Evolutionary conservation across 768 basidiomycete species (phyloP), one percentile per base, ranked within the genome.

Genomic region (Mycena metata): DNA sequence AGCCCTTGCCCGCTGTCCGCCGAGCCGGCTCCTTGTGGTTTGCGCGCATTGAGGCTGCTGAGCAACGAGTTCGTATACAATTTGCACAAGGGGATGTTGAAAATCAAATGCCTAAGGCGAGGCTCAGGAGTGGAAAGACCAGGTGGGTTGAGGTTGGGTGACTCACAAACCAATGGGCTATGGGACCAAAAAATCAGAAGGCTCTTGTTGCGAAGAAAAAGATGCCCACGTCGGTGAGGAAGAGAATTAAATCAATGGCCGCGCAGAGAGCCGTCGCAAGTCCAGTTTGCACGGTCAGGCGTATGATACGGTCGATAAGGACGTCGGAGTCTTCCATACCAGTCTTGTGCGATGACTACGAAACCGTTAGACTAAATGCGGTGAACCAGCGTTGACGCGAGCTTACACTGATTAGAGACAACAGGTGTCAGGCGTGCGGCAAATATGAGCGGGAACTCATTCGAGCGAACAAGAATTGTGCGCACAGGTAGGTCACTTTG

Each of bases 11-110:
- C 50, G 42, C 61, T 64, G 36, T 46, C 55, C 21, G 55, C 43
- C 30, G 59, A 51, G 30, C 55, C 66, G 15, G 33, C 13, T 1
- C 21, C 45, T 13, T 26, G 57, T 26, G 12, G 10, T 1, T 19
- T 42, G 17, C 80, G 79, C 7, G 79, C 73, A 67, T 81, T 82
- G 64, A 82, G 60, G 64, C 76, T 79, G 24, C 80, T 80, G 74
- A 82, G 72, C 41, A 82, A 71, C 4, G 79, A 78, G 69, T 81
- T 82, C n/a, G 80, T 79, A 71, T 82, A 82, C 19, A 81, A 62
- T 72, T 81, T 81, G 45, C 76, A 77, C 8, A 82, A 72, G 0
- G 80, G 78, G 19, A 81, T 57, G 60, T 80, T 80, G 75, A 82
- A 80, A 7, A 75, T 64, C 2, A 82, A 73, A 49, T 81, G 79